Conservation (phyloP, 148 eudicot genomes). For the Rhododendron mucronatum region DNA sequence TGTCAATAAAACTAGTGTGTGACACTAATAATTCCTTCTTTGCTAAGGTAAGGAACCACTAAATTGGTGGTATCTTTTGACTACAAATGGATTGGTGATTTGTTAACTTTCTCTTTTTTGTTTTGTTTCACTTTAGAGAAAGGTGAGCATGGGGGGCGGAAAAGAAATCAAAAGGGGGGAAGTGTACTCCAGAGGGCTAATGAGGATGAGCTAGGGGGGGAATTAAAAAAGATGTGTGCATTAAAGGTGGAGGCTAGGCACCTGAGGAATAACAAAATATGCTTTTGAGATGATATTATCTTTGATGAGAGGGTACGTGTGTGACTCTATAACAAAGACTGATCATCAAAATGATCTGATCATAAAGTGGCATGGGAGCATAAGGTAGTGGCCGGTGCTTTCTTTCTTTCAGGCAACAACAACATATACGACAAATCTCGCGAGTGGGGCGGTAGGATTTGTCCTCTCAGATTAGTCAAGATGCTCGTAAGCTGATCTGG, state of each 20-base stretch:
- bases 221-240: neutral
- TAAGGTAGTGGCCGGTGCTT: neutral
- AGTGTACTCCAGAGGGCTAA: neutral
- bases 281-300: neutral
- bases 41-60: neutral
- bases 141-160: neutral
- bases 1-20: neutral
- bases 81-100: slow-evolving; percentile 2
- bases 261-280: neutral
- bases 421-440: neutral
- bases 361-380: slow-evolving; percentile 6
- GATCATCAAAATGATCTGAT: neutral
- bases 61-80: slow-evolving; percentile 9
- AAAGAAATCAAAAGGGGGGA: neutral
- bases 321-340: neutral
- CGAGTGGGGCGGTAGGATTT: neutral
- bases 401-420: neutral
- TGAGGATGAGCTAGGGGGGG: neutral
- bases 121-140: neutral
- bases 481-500: too few species aligned
- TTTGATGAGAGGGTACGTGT: neutral
- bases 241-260: slow-evolving; percentile 1
- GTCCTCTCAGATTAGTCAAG: too few species aligned
- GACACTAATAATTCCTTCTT: neutral
- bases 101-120: neutral